These are phyloP conservation scores for Quercus lobata DNA, from an alignment of 331 rosid species.

Conservation along the genomic window DNA sequence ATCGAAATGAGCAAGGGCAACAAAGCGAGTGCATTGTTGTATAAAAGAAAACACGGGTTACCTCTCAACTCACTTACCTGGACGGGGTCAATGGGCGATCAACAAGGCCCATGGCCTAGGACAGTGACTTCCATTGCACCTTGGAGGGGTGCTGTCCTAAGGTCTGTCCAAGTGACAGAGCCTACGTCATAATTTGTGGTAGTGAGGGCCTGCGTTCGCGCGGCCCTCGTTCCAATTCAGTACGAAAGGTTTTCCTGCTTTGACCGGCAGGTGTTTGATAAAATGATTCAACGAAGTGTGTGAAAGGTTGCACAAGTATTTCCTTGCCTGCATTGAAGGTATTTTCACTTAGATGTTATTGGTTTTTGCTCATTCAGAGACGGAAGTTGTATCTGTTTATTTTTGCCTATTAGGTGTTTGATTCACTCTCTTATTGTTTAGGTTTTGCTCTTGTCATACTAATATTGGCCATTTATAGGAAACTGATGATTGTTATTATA, in stretches of 20 bases:
- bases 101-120: neutral
- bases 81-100: slow-evolving; percentile 3
- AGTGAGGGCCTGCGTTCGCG: slow-evolving; percentile 7
- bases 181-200: slow-evolving; percentile 5
- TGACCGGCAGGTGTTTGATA: no score
- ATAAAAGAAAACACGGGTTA: neutral
- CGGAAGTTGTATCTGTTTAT: no score
- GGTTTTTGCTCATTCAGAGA: no score
- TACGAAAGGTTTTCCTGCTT: accelerated
- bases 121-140: neutral
- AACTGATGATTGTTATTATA: no score
- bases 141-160: neutral
- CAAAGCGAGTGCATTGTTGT: neutral
- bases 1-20: neutral
- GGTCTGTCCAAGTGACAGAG: neutral
- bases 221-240: neutral
- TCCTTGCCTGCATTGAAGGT: no score
- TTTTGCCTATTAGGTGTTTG: no score
- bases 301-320: accelerated
- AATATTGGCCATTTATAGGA: no score
- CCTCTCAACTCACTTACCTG: neutral
- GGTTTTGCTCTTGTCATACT: no score
- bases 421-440: no score
- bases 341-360: accelerated
- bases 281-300: no score